Conservation (phyloP, 2,329 filamentous ascomycete species). For the Apiospora marii region DNA sequence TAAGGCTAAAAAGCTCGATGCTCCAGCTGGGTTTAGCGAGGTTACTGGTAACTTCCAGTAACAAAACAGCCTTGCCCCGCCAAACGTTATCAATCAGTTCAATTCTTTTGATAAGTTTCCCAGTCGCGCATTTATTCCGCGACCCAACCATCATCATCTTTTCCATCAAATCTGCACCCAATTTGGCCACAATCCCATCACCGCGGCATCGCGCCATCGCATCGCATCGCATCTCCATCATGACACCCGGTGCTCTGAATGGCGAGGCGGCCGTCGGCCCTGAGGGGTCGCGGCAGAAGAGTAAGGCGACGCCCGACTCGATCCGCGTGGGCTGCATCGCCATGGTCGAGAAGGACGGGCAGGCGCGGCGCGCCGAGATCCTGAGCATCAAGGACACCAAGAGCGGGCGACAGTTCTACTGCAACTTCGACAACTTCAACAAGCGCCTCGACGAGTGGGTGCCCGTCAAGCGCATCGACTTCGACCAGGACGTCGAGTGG, state of each 20-base stretch:
- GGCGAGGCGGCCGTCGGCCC: conserved; percentile 64
- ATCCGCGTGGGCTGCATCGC: conserved; percentile 70
- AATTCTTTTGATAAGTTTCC: conserved; percentile 6
- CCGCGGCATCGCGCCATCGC: conserved; percentile 39
- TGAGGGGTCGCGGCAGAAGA: conserved; percentile 70
- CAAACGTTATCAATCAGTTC: background rate
- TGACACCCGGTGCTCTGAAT: conserved; percentile 58
- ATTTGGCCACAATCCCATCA: conserved; percentile 35
- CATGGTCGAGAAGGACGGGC: conserved; percentile 75
- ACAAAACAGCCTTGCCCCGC: conserved; percentile 10
- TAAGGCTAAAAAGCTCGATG: background rate
- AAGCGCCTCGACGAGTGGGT: conserved; percentile 90
- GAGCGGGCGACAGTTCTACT: conserved; percentile 89
- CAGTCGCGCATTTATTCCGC: background rate
- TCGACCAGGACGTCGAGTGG: conserved; percentile 94
- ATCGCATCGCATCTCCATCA: conserved; percentile 37
- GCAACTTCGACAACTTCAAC: conserved; percentile 98
- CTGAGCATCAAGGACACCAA: conserved; percentile 92
- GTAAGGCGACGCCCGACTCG: conserved; percentile 84
- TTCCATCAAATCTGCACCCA: background rate
- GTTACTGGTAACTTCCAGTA: conserved; percentile 6
- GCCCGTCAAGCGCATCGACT: conserved; percentile 80
- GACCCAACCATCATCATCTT: background rate
- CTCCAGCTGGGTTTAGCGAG: conserved; percentile 7
- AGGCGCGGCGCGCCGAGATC: conserved; percentile 91